Conservation (phyloP, 305 asterid genomes). For the Fraxinus velutina region DNA sequence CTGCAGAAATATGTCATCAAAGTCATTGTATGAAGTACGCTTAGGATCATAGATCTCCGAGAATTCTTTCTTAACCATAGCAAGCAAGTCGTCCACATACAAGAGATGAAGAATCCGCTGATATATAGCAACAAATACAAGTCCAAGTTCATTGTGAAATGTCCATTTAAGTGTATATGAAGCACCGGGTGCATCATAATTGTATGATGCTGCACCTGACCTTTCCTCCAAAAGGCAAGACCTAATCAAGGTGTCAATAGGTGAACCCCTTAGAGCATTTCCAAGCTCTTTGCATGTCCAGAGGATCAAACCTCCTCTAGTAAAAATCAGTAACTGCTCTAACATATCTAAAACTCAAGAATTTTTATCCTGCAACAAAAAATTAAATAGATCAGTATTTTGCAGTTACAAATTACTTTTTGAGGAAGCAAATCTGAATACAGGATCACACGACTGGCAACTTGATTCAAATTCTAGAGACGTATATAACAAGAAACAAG, state of each 20-base stretch:
- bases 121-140: slow-evolving; percentile 92
- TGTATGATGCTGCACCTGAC: slow-evolving; percentile 75
- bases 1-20: slow-evolving; percentile 69
- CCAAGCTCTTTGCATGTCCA: slow-evolving; percentile 93
- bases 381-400: neutral
- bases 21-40: slow-evolving; percentile 59
- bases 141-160: slow-evolving; percentile 82
- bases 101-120: slow-evolving; percentile 84
- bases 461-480: neutral
- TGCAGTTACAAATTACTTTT: neutral
- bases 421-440: neutral
- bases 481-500: neutral
- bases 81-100: slow-evolving; percentile 84
- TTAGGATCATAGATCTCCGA: slow-evolving; percentile 66
- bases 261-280: slow-evolving; percentile 88
- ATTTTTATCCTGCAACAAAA: slow-evolving; percentile 38
- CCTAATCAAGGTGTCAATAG: slow-evolving; percentile 78
- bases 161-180: slow-evolving; percentile 90
- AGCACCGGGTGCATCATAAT: slow-evolving; percentile 83
- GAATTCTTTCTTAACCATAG: slow-evolving; percentile 76
- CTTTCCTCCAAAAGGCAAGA: slow-evolving; percentile 97
- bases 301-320: slow-evolving; percentile 94
- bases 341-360: slow-evolving; percentile 50
- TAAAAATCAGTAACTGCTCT: slow-evolving; percentile 83
- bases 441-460: neutral